A percentile compares a stretch with the other conserved stretches of the same genome.
phyloP scores from a whole-genome alignment of 345 rosid genomes.

The Lepidium aucheri region DNA sequence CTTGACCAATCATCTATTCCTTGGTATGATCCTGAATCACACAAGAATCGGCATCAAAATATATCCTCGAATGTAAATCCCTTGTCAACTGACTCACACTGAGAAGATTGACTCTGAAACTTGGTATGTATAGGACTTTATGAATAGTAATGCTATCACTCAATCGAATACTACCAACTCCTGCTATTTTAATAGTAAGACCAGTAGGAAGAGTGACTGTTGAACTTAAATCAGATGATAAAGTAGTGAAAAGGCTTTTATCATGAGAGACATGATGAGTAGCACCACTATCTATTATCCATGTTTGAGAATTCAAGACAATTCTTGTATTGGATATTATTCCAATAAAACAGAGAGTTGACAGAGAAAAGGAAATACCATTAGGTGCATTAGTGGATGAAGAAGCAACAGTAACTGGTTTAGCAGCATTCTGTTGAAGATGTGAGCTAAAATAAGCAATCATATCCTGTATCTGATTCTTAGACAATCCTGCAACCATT shows the following conservation, averaged over 20 bases:
- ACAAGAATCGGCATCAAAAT: background rate
- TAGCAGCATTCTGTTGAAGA: too few relatives aligned
- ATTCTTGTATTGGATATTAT: too few relatives aligned
- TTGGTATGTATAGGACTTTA: background rate
- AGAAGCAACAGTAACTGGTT: too few relatives aligned
- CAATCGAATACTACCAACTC: background rate
- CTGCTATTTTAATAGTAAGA: background rate
- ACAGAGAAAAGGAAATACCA: too few relatives aligned
- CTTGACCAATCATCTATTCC: background rate
- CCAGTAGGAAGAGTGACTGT: background rate
- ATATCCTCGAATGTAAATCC: fast-evolving
- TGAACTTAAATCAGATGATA: background rate
- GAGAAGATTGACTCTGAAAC: fast-evolving
- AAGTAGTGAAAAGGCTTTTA: background rate
- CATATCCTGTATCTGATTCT: too few relatives aligned
- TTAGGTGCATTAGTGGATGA: too few relatives aligned
- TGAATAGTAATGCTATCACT: background rate
- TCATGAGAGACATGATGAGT: background rate
- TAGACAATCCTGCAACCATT: too few relatives aligned
- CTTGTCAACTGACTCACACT: background rate
- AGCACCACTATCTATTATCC: too few relatives aligned
- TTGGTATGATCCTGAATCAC: background rate
- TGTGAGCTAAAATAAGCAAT: too few relatives aligned
- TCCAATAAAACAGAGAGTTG: too few relatives aligned
- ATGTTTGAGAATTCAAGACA: too few relatives aligned